Evolutionary conservation across 2,329 filamentous ascomycete genomes (phyloP).

Genomic region (Coniella lustricola): DNA sequence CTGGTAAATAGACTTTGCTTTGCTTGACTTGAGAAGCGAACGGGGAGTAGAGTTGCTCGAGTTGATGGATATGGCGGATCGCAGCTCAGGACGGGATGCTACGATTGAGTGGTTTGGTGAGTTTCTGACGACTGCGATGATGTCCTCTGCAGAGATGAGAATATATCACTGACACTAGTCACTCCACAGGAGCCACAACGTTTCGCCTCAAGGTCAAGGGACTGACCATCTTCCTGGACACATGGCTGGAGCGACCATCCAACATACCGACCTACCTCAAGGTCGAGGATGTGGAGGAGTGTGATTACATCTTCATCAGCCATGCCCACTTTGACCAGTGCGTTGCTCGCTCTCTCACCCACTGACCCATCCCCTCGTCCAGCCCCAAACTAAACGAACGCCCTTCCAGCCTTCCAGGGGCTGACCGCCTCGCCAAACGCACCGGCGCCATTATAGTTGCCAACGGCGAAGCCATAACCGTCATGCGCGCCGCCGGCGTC

Average conservation of each 20-base stretch:
- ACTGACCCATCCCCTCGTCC: not conserved
- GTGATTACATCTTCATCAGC: constrained; percentile 23
- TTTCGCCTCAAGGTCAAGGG: constrained; percentile 7
- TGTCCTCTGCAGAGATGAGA: no score
- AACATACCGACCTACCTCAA: constrained; percentile 9
- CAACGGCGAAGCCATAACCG: constrained; percentile 21
- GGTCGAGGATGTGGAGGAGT: constrained; percentile 18
- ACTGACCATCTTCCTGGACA: constrained; percentile 5
- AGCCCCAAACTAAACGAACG: not conserved
- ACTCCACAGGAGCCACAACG: constrained; percentile 1
- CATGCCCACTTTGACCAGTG: constrained; percentile 23
- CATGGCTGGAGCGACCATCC: constrained; percentile 4
- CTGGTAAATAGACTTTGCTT: no score
- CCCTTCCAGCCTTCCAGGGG: constrained; percentile 17
- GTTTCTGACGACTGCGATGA: not conserved
- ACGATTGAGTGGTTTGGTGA: constrained; percentile 7
- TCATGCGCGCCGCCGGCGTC: constrained; percentile 19
- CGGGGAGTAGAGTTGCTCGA: no score
- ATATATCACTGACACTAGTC: not conserved
- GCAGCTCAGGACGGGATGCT: not conserved
- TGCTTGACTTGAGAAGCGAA: no score
- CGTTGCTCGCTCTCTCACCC: not conserved
- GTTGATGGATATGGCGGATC: not conserved
- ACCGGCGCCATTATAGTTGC: constrained; percentile 21
- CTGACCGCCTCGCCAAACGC: constrained; percentile 21